These are phyloP conservation scores for Pseudogymnoascus sp. DNA, from an alignment of 2,329 filamentous ascomycete species.

Conservation along the genomic window DNA sequence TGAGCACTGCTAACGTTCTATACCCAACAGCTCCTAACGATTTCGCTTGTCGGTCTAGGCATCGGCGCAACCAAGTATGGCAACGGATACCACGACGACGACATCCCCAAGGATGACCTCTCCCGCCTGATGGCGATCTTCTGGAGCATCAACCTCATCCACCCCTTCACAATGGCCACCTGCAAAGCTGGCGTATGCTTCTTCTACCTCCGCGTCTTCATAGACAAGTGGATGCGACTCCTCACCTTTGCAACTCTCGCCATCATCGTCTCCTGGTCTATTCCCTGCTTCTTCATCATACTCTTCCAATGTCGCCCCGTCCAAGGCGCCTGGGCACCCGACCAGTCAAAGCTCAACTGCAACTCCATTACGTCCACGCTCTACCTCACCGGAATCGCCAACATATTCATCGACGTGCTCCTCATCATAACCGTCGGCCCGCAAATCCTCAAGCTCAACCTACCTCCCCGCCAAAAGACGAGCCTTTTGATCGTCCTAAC, in stretches of 20 bases:
- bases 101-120: not conserved
- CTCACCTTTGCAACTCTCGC: not conserved
- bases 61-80: not conserved
- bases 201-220: conserved; percentile 49
- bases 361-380: conserved; percentile 41
- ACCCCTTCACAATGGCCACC: conserved; percentile 38
- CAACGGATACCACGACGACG: not conserved
- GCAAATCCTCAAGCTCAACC: conserved; percentile 33
- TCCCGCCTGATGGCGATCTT: conserved; percentile 21
- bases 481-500: conserved; percentile 40
- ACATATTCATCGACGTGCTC: conserved; percentile 44
- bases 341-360: conserved; percentile 40
- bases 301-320: conserved; percentile 45
- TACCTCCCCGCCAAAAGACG: conserved; percentile 40
- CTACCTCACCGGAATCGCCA: conserved; percentile 42
- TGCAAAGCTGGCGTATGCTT: conserved; percentile 44
- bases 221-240: conserved; percentile 18
- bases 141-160: conserved; percentile 34
- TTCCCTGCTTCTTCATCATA: conserved; percentile 20
- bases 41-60: not conserved
- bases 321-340: conserved; percentile 45
- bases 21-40: not conserved
- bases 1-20: not conserved
- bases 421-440: conserved; percentile 43
- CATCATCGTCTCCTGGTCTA: conserved; percentile 1